These are phyloP conservation scores for Sordariomycetes sp. DNA, from an alignment of 2,329 filamentous ascomycete genomes.

Conservation along the genomic window DNA sequence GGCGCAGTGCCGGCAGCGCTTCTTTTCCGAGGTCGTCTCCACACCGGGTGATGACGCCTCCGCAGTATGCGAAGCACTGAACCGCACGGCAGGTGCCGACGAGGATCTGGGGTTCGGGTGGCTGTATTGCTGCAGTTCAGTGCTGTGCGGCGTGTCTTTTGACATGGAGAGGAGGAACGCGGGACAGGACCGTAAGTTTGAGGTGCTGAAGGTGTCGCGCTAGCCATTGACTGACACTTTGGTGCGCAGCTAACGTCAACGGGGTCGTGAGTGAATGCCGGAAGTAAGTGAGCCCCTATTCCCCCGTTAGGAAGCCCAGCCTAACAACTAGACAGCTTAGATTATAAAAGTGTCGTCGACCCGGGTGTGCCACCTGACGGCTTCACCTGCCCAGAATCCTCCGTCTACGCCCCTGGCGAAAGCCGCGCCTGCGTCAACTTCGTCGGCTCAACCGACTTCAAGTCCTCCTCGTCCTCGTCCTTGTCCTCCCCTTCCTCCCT, in stretches of 20 bases:
- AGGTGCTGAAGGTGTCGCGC: background rate
- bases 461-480: background rate
- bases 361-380: background rate
- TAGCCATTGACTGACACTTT: background rate
- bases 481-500: background rate
- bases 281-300: slow-evolving; percentile 4
- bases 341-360: background rate
- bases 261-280: slow-evolving; percentile 7
- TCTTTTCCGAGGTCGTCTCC: slow-evolving; percentile 2
- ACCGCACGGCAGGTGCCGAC: background rate
- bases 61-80: slow-evolving; percentile 4
- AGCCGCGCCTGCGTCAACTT: background rate
- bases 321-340: background rate
- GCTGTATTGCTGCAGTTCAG: slow-evolving; percentile 10
- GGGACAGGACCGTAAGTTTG: slow-evolving; percentile 8
- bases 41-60: background rate
- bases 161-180: background rate
- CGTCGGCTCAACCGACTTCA: background rate
- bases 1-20: slow-evolving; percentile 5
- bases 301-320: background rate
- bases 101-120: background rate
- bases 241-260: slow-evolving; percentile 7
- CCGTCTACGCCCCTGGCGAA: background rate
- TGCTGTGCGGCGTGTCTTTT: slow-evolving; percentile 8
- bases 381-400: slow-evolving; percentile 1